Base-by-base conservation (phyloP, 441 rosid species). In the Corymbia calophylla region DNA sequence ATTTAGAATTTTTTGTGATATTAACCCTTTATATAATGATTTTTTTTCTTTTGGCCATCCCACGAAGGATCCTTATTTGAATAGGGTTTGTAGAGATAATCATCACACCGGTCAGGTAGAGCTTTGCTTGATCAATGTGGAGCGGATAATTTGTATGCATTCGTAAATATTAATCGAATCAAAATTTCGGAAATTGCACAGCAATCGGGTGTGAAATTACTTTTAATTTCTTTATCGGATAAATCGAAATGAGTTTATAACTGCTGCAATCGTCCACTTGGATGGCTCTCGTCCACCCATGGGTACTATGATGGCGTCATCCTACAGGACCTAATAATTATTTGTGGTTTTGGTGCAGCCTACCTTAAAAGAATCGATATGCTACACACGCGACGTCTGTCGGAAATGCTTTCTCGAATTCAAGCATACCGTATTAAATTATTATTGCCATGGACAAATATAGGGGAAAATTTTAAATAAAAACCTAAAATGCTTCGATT, bases 331-430 rank as follows among this genome's bases (percentile, higher is more conserved):
- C 35, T 35, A 4, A n/a, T 4, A 7, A 18, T 64, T 19, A 64
- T 64, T 64, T 6, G n/a, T n/a, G 73, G 73, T 35, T 64, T n/a
- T n/a, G 11, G 73, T 64, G 73, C 39, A 15, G 9, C 73, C n/a
- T n/a, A 64, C 3, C 39, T n/a, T 64, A 15, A 64, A 64, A 7
- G 44, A 15, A n/a, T 64, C 0, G 39, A 64, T 64, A 64, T n/a
- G n/a, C n/a, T n/a, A 62, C 9, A 62, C 68, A 6, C 1, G 0
- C 5, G 44, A 39, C 44, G 19, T 64, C 1, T 9, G 2, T 64
- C 16, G 9, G 3, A 64, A 64, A 64, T 64, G 73, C 9, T 15
- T 64, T 1, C 73, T 0, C 15, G 73, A n/a, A 64, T 64, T n/a
- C 21, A 64, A 15, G 35, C 73, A 16, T 64, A 15, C 15, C 73